These are phyloP conservation scores for Talaromyces rugulosus DNA, from an alignment of 2,329 filamentous ascomycete genomes.

Conservation along the genomic window DNA sequence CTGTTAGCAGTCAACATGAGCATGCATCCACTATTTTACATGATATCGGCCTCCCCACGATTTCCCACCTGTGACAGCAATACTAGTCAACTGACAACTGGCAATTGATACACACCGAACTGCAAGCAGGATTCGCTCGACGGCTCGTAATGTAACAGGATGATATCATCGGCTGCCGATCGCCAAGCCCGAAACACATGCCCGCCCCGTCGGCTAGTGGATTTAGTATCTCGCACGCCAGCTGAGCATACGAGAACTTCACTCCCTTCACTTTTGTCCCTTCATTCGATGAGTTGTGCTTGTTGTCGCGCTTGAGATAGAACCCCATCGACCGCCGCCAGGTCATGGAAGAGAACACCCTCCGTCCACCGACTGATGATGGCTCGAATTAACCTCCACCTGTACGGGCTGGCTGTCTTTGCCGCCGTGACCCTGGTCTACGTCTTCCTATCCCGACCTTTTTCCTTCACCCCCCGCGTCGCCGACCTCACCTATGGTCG, in stretches of 20 bases:
- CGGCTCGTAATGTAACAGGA: background rate
- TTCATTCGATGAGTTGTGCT: background rate
- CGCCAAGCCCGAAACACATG: background rate
- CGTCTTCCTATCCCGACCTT: background rate
- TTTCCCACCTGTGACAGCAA: background rate
- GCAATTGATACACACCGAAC: background rate
- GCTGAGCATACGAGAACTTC: background rate
- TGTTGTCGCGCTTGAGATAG: background rate
- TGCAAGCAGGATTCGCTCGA: background rate
- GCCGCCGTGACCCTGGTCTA: background rate
- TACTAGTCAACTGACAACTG: background rate
- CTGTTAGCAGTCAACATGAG: too few species aligned
- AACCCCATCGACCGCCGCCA: background rate
- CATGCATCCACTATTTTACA: background rate
- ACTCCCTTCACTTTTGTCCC: background rate
- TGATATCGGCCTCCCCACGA: background rate
- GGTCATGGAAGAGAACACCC: background rate
- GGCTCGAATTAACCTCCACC: background rate
- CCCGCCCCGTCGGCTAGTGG: background rate
- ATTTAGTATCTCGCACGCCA: background rate
- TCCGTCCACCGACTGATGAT: background rate
- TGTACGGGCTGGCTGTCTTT: background rate
- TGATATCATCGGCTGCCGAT: background rate
- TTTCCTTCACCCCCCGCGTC: background rate
- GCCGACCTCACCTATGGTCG: background rate